A percentile compares a stretch with the other conserved stretches of the same genome.
Evolutionary conservation across 2,329 filamentous ascomycete genomes (phyloP).

Genomic region (Fusarium sp.): DNA sequence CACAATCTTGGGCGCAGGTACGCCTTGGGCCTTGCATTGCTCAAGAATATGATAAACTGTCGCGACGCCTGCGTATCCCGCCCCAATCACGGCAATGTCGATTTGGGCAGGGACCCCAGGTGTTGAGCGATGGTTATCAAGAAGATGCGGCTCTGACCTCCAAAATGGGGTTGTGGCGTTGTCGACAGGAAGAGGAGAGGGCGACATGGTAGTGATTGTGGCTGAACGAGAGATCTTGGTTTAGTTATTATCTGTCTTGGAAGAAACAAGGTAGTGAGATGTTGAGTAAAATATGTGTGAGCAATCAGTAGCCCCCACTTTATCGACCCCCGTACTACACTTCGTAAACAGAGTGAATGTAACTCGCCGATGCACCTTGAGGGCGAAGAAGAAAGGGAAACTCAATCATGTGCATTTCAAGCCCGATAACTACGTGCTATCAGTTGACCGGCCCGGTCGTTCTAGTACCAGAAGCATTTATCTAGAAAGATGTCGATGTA

Average conservation of each 20-base stretch:
- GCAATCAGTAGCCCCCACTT: not conserved
- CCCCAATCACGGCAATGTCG: not conserved
- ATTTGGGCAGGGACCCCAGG: not conserved
- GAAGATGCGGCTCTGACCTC: not conserved
- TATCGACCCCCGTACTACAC: accelerated
- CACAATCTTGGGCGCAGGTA: not conserved
- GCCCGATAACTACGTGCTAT: too few relatives aligned
- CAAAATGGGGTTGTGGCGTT: slow-evolving; percentile 2
- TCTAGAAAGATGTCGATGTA: not conserved
- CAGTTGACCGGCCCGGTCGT: not conserved
- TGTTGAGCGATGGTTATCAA: not conserved
- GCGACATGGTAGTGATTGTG: not conserved
- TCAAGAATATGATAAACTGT: not conserved
- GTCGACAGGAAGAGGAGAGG: not conserved
- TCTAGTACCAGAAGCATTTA: not conserved
- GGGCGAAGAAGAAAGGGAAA: not conserved
- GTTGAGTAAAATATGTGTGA: not conserved
- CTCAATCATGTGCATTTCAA: accelerated
- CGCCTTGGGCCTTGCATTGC: not conserved
- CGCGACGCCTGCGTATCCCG: not conserved
- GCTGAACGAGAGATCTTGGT: not conserved
- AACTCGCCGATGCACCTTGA: not conserved
- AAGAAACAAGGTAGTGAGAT: not conserved
- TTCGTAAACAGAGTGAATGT: not conserved
- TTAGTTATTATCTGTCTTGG: not conserved